Conservation (phyloP, 2,329 filamentous ascomycete genomes). For the Pseudocercospora fuligena region DNA sequence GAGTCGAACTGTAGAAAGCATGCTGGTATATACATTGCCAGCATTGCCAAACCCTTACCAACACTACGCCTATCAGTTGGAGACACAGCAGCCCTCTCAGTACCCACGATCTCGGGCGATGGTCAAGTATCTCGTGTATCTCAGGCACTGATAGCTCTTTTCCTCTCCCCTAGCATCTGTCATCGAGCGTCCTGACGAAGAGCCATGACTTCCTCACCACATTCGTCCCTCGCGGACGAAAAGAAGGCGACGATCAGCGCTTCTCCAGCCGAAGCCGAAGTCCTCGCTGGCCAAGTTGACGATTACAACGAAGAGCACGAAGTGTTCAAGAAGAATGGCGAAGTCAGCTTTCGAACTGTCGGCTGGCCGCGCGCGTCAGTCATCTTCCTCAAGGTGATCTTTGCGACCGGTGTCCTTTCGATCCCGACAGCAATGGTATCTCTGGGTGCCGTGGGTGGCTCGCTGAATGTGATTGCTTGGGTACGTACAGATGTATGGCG, state of each 20-base stretch:
- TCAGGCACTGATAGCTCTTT: not conserved
- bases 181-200: not conserved
- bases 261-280: constrained; percentile 7
- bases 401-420: constrained; percentile 55
- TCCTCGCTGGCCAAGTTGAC: constrained; percentile 28
- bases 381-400: constrained; percentile 59
- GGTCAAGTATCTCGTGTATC: not conserved
- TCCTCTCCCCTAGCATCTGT: not conserved
- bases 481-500: constrained; percentile 29
- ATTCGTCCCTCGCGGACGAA: constrained; percentile 1
- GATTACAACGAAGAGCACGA: constrained; percentile 46
- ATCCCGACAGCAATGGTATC: constrained; percentile 56
- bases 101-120: not conserved
- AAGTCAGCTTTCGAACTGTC: constrained; percentile 60
- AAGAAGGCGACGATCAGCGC: constrained; percentile 1
- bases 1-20: not conserved
- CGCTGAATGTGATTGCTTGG: constrained; percentile 55
- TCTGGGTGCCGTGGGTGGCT: constrained; percentile 54
- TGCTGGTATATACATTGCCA: not conserved
- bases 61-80: constrained; percentile 11
- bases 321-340: constrained; percentile 56
- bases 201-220: constrained; percentile 4
- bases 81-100: not conserved
- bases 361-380: constrained; percentile 57
- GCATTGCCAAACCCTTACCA: not conserved